A percentile compares a stretch with the other conserved stretches of the same genome.
phyloP scores from a whole-genome alignment of 1,284 basidiomycete genomes.

The Ganoderma meredithae region DNA sequence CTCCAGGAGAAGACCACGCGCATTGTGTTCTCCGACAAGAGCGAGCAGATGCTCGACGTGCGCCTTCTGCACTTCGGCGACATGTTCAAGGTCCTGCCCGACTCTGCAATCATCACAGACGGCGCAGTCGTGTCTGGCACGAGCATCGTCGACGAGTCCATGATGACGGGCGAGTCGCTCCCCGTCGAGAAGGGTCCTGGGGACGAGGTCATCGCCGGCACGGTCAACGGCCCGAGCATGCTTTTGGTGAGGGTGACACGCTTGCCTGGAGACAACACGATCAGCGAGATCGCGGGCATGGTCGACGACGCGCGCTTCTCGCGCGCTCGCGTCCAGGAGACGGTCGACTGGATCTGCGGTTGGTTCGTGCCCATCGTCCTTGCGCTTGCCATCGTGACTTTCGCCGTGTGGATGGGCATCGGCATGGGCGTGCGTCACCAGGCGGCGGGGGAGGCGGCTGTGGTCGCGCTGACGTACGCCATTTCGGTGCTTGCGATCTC shows the following conservation, averaged over 20 bases:
- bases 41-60: slow-evolving; percentile 39
- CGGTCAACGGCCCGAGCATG: slow-evolving; percentile 45
- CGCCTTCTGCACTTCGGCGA: slow-evolving; percentile 50
- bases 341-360: slow-evolving; percentile 47
- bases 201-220: slow-evolving; percentile 49
- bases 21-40: slow-evolving; percentile 40
- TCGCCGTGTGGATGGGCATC: slow-evolving; percentile 48
- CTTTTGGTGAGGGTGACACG: slow-evolving; percentile 48
- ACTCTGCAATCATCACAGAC: slow-evolving; percentile 51
- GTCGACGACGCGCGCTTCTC: slow-evolving; percentile 48
- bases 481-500: slow-evolving; percentile 53
- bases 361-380: slow-evolving; percentile 47
- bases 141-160: slow-evolving; percentile 53
- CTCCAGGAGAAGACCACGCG: slow-evolving; percentile 46
- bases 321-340: slow-evolving; percentile 47
- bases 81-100: slow-evolving; percentile 46
- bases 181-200: slow-evolving; percentile 48
- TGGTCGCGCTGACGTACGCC: slow-evolving; percentile 47
- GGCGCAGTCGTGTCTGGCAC: slow-evolving; percentile 47
- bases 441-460: slow-evolving; percentile 38
- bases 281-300: slow-evolving; percentile 49
- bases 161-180: slow-evolving; percentile 54
- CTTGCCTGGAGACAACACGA: slow-evolving; percentile 51
- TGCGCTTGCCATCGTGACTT: slow-evolving; percentile 41
- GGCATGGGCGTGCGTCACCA: slow-evolving; percentile 42